Evolutionary conservation across 352 stramenopile species (phyloP).

Genomic region (Phytophthora litchii): DNA sequence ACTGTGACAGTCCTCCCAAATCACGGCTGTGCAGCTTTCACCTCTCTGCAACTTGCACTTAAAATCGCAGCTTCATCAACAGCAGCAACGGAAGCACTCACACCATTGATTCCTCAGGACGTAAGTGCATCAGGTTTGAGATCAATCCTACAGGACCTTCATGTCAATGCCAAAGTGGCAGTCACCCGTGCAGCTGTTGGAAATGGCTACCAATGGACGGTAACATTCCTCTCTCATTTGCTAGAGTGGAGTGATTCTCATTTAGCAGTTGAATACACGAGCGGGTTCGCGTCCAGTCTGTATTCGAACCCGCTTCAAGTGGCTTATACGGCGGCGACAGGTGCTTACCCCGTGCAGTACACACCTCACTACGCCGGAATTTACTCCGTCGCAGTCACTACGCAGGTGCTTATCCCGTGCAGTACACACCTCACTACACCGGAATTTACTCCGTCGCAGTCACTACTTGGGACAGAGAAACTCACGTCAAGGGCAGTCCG

Average conservation of each 20-base stretch:
- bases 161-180: constrained; percentile 43
- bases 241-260: constrained; percentile 69
- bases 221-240: constrained; percentile 94
- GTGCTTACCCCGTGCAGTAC: constrained; percentile 93
- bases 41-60: constrained; percentile 45
- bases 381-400: constrained; percentile 91
- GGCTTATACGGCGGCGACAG: constrained; percentile 52
- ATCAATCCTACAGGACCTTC: constrained; percentile 70
- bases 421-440: constrained; percentile 91
- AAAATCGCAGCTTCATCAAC: constrained; percentile 33
- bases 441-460: constrained; percentile 92
- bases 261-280: constrained; percentile 76
- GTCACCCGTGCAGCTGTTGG: constrained; percentile 41
- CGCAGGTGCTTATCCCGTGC: constrained; percentile 91
- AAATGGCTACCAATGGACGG: constrained; percentile 79
- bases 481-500: constrained; percentile 89
- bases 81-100: constrained; percentile 45
- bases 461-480: constrained; percentile 62
- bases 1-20: constrained; percentile 56
- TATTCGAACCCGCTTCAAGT: constrained; percentile 56
- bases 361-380: constrained; percentile 89
- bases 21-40: constrained; percentile 67
- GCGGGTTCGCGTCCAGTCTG: constrained; percentile 41
- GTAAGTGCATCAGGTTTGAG: constrained; percentile 61
- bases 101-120: constrained; percentile 63